Evolutionary conservation across 257 asterid genomes (phyloP).

Genomic region (Hygrophila difformis): DNA sequence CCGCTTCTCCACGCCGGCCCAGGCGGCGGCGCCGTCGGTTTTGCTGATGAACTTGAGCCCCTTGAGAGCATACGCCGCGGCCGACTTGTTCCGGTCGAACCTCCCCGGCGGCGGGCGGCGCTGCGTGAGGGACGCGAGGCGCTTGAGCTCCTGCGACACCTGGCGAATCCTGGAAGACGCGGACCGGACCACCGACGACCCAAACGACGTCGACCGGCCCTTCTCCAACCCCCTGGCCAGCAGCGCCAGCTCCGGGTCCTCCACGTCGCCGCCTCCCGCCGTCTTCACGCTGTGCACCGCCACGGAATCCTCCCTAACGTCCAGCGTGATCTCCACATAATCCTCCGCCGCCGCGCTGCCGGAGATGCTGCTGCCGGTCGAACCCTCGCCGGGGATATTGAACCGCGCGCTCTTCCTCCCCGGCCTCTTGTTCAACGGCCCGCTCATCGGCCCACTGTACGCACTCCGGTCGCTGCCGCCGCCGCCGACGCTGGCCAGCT

Average conservation of each 20-base stretch:
- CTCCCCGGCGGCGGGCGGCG: conserved; percentile 31
- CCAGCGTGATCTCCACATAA: conserved; percentile 87
- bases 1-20: conserved; percentile 75
- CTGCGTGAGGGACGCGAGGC: conserved; percentile 49
- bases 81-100: conserved; percentile 72
- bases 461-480: conserved; percentile 29
- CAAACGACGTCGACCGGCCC: conserved; percentile 51
- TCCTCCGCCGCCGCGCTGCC: conserved; percentile 33
- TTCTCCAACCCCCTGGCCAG: conserved; percentile 68
- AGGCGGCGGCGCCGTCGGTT: conserved; percentile 71
- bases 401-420: conserved; percentile 67
- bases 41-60: conserved; percentile 90
- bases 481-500: conserved; percentile 19
- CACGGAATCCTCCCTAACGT: conserved; percentile 78
- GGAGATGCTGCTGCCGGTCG: conserved; percentile 8
- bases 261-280: conserved; percentile 75
- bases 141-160: conserved; percentile 79
- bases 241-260: conserved; percentile 77
- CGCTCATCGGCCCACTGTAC: conserved; percentile 57
- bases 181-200: conserved; percentile 51
- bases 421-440: conserved; percentile 63
- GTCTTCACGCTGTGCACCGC: conserved; percentile 88
- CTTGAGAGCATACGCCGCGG: conserved; percentile 71
- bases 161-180: conserved; percentile 68
- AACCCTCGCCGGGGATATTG: conserved; percentile 39